phyloP scores from a whole-genome alignment of 345 rosid genomes.

The Eucalyptus regnans region DNA sequence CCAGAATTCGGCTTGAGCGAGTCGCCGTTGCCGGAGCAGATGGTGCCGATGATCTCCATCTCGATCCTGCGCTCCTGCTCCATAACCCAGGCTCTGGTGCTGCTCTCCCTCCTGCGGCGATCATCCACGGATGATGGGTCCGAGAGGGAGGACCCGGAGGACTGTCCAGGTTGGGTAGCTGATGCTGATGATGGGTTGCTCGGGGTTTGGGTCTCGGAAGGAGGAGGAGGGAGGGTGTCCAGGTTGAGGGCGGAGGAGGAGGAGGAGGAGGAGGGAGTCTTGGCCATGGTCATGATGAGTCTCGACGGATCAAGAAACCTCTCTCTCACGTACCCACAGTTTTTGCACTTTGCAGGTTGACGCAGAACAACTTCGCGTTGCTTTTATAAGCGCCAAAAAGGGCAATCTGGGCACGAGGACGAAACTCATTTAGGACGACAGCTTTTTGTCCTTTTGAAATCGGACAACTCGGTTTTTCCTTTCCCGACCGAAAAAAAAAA shows the following conservation, averaged over 20 bases:
- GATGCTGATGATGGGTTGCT: not conserved
- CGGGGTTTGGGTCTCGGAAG: not conserved
- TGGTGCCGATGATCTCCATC: slow-evolving; percentile 54
- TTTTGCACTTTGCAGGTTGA: not conserved
- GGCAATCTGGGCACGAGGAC: not conserved
- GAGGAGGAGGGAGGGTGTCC: not conserved
- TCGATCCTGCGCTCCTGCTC: slow-evolving; percentile 77
- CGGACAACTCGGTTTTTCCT: not conserved
- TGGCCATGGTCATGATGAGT: not conserved
- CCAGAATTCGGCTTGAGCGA: slow-evolving; percentile 88
- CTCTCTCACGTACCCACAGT: not conserved
- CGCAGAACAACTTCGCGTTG: not conserved
- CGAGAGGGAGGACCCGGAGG: not conserved
- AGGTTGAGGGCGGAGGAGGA: not conserved
- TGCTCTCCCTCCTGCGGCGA: not conserved
- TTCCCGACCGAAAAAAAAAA: not conserved
- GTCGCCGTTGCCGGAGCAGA: slow-evolving; percentile 53
- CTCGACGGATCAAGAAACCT: not conserved
- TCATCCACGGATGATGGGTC: not conserved
- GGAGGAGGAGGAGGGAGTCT: not conserved
- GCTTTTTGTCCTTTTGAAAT: not conserved
- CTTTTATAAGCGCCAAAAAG: not conserved
- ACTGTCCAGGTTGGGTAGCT: not conserved
- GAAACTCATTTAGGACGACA: not conserved
- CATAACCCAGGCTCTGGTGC: slow-evolving; percentile 25